Percentiles rank a stretch among this genome's conserved stretches.
phyloP scores from a whole-genome alignment of 805 yeast genomes.

The Metschnikowia bowlesiae region DNA sequence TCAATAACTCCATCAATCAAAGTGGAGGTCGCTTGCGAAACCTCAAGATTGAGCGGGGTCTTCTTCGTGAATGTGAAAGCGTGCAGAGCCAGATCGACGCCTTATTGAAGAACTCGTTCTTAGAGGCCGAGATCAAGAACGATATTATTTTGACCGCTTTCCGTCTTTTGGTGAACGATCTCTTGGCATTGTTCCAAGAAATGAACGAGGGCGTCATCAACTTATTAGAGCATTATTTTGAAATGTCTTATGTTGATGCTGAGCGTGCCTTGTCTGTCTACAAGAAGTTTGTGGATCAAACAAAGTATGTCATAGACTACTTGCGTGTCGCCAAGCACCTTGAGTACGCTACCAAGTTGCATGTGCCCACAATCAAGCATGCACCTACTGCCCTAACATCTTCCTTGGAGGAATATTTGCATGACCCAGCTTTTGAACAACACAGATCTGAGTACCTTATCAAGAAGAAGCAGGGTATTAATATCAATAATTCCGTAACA shows the following conservation, averaged over 20 bases:
- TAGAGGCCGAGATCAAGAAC: constrained; percentile 76
- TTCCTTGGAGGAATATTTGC: constrained; percentile 81
- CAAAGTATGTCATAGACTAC: constrained; percentile 82
- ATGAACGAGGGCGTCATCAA: constrained; percentile 95
- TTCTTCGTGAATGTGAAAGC: constrained; percentile 78
- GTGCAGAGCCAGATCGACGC: constrained; percentile 79
- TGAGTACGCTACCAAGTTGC: constrained; percentile 80
- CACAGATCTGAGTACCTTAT: constrained; percentile 75
- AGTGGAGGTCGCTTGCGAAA: constrained; percentile 58
- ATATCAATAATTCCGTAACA: not conserved
- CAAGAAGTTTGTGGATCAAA: constrained; percentile 78
- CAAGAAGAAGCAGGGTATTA: constrained; percentile 45
- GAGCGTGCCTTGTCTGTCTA: constrained; percentile 81
- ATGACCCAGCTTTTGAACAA: constrained; percentile 78
- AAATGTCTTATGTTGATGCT: constrained; percentile 82
- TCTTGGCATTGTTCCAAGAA: constrained; percentile 80
- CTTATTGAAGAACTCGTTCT: constrained; percentile 66
- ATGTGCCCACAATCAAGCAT: constrained; percentile 93
- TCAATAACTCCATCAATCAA: constrained; percentile 42
- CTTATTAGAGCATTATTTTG: constrained; percentile 89
- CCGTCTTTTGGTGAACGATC: constrained; percentile 83
- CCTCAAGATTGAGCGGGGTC: constrained; percentile 69
- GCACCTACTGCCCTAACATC: constrained; percentile 92
- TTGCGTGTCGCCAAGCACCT: constrained; percentile 84
- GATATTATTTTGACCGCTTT: constrained; percentile 83